Conservation (phyloP, 108 stramenopile genomes). For the Nannochloropsis salina region DNA sequence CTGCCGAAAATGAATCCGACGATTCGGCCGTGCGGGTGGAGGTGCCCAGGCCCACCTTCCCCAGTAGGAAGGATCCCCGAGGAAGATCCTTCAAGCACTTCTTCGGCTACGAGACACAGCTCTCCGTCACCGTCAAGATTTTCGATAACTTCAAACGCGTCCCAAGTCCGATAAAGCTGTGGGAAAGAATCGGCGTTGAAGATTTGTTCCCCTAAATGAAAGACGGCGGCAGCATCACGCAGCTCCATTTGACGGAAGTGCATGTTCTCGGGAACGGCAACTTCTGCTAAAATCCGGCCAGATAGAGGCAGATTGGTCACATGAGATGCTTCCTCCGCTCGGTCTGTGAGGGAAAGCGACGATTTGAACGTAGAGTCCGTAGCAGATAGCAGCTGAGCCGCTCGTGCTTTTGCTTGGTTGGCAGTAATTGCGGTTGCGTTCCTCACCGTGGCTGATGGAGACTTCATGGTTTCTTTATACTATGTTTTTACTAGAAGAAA, state of each 20-base stretch:
- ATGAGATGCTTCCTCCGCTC: no score
- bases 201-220: conserved; percentile 5
- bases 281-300: not conserved
- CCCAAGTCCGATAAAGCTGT: not conserved
- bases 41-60: not conserved
- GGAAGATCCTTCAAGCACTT: not conserved
- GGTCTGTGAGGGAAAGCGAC: no score
- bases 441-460: no score
- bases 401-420: no score
- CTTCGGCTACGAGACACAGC: conserved; percentile 12
- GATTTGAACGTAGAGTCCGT: no score
- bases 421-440: no score
- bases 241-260: not conserved
- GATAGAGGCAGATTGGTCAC: not conserved
- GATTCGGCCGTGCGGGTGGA: not conserved
- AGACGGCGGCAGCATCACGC: not conserved
- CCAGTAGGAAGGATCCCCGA: not conserved
- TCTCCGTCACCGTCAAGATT: not conserved
- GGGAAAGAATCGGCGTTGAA: conserved; percentile 20
- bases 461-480: no score
- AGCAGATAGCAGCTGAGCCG: no score
- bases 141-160: not conserved
- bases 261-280: not conserved
- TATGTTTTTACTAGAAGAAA: no score
- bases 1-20: conserved; percentile 17